Conservation (phyloP, 2,329 filamentous ascomycete species). For the Coccinonectria pachysandricola region DNA sequence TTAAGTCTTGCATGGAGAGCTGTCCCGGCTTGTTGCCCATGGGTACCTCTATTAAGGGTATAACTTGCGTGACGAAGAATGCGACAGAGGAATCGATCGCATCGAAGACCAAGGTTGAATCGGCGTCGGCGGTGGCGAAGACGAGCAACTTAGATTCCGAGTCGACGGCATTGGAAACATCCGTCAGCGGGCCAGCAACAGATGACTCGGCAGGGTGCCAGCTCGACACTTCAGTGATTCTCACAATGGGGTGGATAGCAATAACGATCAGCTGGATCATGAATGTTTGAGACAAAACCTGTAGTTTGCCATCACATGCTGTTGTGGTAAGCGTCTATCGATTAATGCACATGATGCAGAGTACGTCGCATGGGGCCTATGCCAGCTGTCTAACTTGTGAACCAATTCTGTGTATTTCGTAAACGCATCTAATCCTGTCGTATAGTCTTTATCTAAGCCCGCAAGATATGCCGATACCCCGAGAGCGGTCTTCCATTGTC, state of each 20-base stretch:
- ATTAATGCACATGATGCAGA: too few species aligned
- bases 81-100: not conserved
- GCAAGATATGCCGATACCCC: not conserved
- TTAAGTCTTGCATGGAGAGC: conserved; percentile 2
- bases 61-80: conserved; percentile 1
- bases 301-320: too few species aligned
- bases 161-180: not conserved
- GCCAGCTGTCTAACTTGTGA: conserved; percentile 1
- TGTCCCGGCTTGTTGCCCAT: not conserved
- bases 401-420: not conserved
- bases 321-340: too few species aligned
- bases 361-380: not conserved
- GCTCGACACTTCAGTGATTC: too few species aligned
- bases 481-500: not conserved
- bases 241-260: too few species aligned
- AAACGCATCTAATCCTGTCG: not conserved
- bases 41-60: conserved; percentile 1
- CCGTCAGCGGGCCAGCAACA: not conserved
- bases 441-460: not conserved
- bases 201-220: not conserved
- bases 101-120: not conserved
- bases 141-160: not conserved
- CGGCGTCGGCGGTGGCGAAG: not conserved
- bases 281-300: too few species aligned
- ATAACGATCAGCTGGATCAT: too few species aligned